Conservation (phyloP, 2,329 filamentous ascomycete species). For the Colletotrichum limetticola region DNA sequence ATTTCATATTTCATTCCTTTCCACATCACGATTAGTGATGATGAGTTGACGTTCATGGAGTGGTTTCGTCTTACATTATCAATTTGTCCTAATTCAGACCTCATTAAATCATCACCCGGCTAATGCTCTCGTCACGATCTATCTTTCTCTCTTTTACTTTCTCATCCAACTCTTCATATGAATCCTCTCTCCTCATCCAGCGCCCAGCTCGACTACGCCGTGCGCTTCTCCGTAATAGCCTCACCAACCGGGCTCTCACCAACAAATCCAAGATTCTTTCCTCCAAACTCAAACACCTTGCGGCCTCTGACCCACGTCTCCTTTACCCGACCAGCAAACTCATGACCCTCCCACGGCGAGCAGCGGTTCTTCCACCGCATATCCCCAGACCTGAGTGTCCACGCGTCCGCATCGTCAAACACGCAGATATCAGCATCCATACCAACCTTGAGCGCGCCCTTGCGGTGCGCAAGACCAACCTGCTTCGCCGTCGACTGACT, state of each 20-base stretch:
- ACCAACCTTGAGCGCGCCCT: constrained; percentile 83
- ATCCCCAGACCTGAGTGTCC: constrained; percentile 77
- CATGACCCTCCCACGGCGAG: constrained; percentile 87
- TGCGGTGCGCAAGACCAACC: constrained; percentile 83
- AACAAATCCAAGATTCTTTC: constrained; percentile 61
- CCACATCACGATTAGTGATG: neutral
- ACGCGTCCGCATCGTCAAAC: constrained; percentile 86
- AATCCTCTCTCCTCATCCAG: neutral
- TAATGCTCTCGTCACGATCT: neutral
- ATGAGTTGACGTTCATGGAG: neutral
- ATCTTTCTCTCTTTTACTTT: neutral
- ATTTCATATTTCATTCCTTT: neutral
- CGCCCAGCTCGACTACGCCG: neutral
- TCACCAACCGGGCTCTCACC: constrained; percentile 58
- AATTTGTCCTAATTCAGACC: neutral
- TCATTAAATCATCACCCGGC: neutral
- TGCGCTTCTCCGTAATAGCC: constrained; percentile 70
- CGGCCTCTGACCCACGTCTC: constrained; percentile 88
- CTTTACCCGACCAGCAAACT: constrained; percentile 79
- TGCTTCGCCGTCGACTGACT: constrained; percentile 87
- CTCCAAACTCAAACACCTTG: constrained; percentile 78
- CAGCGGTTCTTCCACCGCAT: constrained; percentile 97
- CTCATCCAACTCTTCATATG: neutral
- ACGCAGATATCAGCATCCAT: constrained; percentile 93
- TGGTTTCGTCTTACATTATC: neutral